phyloP scores from a whole-genome alignment of 2,329 filamentous ascomycete genomes.

The Fusarium lateritium region DNA sequence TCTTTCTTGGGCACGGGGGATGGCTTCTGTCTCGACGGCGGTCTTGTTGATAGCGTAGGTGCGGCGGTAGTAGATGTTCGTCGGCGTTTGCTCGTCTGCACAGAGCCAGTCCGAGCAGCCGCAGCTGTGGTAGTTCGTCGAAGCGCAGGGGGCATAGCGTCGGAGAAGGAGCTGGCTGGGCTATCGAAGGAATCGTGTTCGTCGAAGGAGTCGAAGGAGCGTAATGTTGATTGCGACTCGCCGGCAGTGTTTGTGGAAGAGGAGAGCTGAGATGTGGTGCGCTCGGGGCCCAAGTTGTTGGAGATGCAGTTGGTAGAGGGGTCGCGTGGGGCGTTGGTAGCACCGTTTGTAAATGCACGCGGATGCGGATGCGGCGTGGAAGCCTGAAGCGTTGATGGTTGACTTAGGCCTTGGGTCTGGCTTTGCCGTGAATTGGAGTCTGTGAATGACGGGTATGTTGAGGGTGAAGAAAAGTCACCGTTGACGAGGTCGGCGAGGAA shows the following conservation, averaged over 20 bases:
- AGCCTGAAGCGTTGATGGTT: constrained; percentile 37
- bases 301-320: constrained; percentile 41
- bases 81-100: constrained; percentile 48
- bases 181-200: constrained; percentile 48
- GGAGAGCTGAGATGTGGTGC: constrained; percentile 43
- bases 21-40: constrained; percentile 24
- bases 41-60: constrained; percentile 12
- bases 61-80: constrained; percentile 38
- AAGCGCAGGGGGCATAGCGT: constrained; percentile 49
- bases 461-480: constrained; percentile 55
- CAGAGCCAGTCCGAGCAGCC: constrained; percentile 23
- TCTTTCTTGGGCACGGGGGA: constrained; percentile 23
- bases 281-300: constrained; percentile 33
- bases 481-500: constrained; percentile 49
- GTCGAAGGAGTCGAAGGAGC: constrained; percentile 50
- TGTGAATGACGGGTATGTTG: constrained; percentile 53
- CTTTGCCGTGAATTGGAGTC: constrained; percentile 31
- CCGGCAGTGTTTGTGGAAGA: constrained; percentile 41
- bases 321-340: constrained; percentile 41
- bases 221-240: constrained; percentile 48
- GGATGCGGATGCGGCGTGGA: constrained; percentile 41
- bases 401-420: constrained; percentile 24
- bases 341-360: constrained; percentile 29
- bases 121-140: constrained; percentile 39
- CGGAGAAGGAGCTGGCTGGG: constrained; percentile 50